These are phyloP conservation scores for Micromonas pusilla DNA, from an alignment of 139 green algal genomes.

Conservation along the genomic window DNA sequence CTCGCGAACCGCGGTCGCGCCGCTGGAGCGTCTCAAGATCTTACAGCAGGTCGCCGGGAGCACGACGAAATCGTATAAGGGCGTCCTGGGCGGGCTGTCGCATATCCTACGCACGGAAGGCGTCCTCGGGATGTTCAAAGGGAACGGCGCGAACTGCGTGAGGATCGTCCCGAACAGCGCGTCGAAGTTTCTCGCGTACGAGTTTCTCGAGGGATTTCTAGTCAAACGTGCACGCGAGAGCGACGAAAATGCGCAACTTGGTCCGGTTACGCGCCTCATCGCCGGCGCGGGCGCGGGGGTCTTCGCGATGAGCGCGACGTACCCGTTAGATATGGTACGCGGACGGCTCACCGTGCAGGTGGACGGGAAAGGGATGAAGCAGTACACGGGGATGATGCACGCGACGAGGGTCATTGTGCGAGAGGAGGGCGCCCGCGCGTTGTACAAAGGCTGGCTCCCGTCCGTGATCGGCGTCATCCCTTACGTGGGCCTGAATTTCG, in stretches of 20 bases:
- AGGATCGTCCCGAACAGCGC: slow-evolving; percentile 96
- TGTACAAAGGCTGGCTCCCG: slow-evolving; percentile 95
- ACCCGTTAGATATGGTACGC: slow-evolving; percentile 97
- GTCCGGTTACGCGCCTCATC: slow-evolving; percentile 68
- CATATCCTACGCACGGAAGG: slow-evolving; percentile 80
- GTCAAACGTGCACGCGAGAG: background rate
- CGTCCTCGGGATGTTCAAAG: slow-evolving; percentile 85
- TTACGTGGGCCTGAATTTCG: slow-evolving; percentile 98
- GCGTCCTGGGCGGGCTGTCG: slow-evolving; percentile 50
- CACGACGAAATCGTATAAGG: slow-evolving; percentile 52
- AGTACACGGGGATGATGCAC: slow-evolving; percentile 89
- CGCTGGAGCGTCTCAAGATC: slow-evolving; percentile 95
- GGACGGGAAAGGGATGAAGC: slow-evolving; percentile 19
- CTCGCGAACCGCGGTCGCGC: slow-evolving; percentile 94
- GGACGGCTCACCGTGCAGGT: slow-evolving; percentile 80
- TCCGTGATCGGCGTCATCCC: slow-evolving; percentile 94
- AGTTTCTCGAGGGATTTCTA: slow-evolving; percentile 60
- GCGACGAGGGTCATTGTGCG: slow-evolving; percentile 64
- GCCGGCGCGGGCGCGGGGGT: slow-evolving; percentile 90
- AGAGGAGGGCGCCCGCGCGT: slow-evolving; percentile 78
- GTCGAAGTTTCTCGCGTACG: slow-evolving; percentile 96
- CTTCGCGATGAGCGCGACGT: slow-evolving; percentile 88
- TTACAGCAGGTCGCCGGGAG: slow-evolving; percentile 15
- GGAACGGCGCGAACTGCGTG: slow-evolving; percentile 96
- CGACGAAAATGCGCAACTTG: slow-evolving; percentile 68